Base-by-base conservation (phyloP, 129 eudicot genomes). In the Chrysanthemum lavandulifolium region DNA sequence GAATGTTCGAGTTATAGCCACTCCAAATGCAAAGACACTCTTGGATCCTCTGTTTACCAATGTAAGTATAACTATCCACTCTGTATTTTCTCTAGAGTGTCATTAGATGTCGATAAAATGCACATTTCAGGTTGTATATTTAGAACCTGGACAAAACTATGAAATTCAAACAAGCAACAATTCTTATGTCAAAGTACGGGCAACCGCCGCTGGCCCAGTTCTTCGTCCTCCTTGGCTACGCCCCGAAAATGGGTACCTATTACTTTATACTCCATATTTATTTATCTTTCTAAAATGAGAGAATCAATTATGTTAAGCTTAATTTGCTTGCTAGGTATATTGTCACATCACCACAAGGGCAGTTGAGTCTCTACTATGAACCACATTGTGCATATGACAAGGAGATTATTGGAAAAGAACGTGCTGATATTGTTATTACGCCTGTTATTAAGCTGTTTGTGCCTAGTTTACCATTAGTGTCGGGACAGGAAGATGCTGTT, bases 171-270 rank as follows among this genome's bases (percentile, higher is more conserved):
- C 85, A 56, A 84, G 79, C 25, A 68, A 79, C 53, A 92, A 91
- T 63, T 81, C 87, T 61, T 52, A 64, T 58, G 91, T 90, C 60
- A 82, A 72, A 79, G 62, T 90, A 33, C 82, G 82, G 66, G 98
- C 98, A 16, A 94, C 97, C 36, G 36, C 36, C 36, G 81, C 89
- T 0, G 98, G 98, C 65, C 98, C 98, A 0, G 86, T 94, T 83
- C 78, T 94, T 18, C 96, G 98, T 57, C 98, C 96, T 43, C 98
- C 98, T 60, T 94, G 98, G 98, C 98, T 90, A 79, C 97, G 97
- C n/a, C 98, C 98, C 27, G 98, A 94, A 82, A 94, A 90, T 21
- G 98, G 98, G 98, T 90, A 79, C 27, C 18, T 71, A 12, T 61
- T 29, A n/a, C 8, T 23, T 12, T 23, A 27, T 7, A 40, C 10